Conservation (phyloP, 1,284 basidiomycete species). For the Cryptococcus hybrid region DNA sequence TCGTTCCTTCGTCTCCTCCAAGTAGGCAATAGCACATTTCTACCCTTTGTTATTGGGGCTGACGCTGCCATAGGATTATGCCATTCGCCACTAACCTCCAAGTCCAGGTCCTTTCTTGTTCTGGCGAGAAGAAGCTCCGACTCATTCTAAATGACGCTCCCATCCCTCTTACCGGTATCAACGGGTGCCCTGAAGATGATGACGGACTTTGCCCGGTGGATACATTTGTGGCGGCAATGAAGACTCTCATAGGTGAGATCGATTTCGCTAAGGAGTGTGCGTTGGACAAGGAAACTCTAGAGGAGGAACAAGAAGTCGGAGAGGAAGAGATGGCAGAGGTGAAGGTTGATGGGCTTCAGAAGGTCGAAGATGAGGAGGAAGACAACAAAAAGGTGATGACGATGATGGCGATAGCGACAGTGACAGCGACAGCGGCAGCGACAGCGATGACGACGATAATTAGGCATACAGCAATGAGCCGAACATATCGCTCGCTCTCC, state of each 20-base stretch:
- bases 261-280: slow-evolving; percentile 44
- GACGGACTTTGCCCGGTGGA: slow-evolving; percentile 61
- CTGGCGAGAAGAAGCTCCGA: slow-evolving; percentile 50
- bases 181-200: slow-evolving; percentile 54
- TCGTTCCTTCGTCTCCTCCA: slow-evolving; percentile 49
- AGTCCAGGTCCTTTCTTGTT: slow-evolving; percentile 61
- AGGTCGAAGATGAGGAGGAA: neutral
- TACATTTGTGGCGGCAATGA: slow-evolving; percentile 57
- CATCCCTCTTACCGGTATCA: slow-evolving; percentile 61
- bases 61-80: slow-evolving; percentile 25
- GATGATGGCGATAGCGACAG: neutral
- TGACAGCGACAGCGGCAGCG: no score
- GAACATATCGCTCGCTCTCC: neutral
- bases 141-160: slow-evolving; percentile 58
- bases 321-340: neutral
- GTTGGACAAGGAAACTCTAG: neutral
- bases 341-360: slow-evolving; percentile 1
- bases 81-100: slow-evolving; percentile 61
- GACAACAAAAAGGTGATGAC: neutral
- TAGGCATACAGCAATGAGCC: neutral
- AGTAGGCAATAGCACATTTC: slow-evolving; percentile 20
- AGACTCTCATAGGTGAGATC: slow-evolving; percentile 54
- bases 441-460: neutral
- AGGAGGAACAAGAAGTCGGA: slow-evolving; percentile 1
- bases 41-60: neutral